phyloP scores from a whole-genome alignment of 257 asterid species.

The Pogostemon cablin region DNA sequence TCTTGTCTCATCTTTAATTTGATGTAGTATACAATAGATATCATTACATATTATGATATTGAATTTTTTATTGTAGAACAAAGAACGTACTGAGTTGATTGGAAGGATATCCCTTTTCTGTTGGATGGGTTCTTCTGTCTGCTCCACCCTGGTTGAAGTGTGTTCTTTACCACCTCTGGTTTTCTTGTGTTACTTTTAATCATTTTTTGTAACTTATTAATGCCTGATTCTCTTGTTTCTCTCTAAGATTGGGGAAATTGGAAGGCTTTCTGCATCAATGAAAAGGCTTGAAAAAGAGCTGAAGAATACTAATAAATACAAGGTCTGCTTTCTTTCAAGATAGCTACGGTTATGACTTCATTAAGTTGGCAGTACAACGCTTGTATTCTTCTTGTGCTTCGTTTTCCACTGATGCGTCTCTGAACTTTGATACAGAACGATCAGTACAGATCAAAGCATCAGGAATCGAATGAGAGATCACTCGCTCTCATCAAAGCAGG shows the following conservation, averaged over 20 bases:
- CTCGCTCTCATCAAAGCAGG: conserved; percentile 81
- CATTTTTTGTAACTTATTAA: not conserved
- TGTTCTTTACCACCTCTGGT: conserved; percentile 12
- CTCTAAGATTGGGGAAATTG: conserved; percentile 73
- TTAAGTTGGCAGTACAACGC: not conserved
- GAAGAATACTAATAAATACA: conserved; percentile 59
- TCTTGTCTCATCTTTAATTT: conserved; percentile 16
- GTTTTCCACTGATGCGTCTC: conserved; percentile 27
- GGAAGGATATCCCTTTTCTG: conserved; percentile 92
- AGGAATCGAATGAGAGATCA: conserved; percentile 78
- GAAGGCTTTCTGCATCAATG: conserved; percentile 80
- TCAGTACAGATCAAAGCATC: conserved; percentile 58
- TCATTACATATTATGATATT: not conserved
- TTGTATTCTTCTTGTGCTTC: conserved; percentile 1
- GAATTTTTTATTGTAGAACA: conserved; percentile 54
- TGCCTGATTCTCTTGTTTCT: conserved; percentile 18
- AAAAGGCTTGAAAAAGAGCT: conserved; percentile 79
- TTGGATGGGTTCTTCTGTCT: conserved; percentile 82
- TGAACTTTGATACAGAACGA: conserved; percentile 55
- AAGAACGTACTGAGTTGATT: conserved; percentile 72
- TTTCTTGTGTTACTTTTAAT: conserved; percentile 17
- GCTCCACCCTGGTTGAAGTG: conserved; percentile 85
- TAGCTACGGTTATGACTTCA: not conserved
- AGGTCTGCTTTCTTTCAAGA: conserved; percentile 50
- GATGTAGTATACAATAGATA: not conserved